These are phyloP conservation scores for Quercus mongolica DNA, from an alignment of 306 rosid species.

Conservation along the genomic window DNA sequence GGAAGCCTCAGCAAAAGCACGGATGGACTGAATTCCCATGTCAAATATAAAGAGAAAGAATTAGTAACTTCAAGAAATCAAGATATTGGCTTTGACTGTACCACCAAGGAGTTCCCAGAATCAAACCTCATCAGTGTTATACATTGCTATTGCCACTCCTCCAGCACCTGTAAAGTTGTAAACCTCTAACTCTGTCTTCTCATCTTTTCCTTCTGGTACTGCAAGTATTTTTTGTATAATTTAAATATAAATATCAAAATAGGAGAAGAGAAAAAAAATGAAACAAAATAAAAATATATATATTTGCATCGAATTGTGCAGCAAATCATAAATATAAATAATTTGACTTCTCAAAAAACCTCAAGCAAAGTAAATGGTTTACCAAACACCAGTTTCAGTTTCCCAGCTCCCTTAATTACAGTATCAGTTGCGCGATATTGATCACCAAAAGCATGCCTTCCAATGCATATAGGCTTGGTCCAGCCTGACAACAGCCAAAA, in stretches of 20 bases:
- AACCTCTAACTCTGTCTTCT: conserved; percentile 77
- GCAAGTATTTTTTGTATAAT: conserved; percentile 27
- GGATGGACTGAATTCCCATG: conserved; percentile 65
- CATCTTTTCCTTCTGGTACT: conserved; percentile 78
- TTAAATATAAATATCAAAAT: not conserved
- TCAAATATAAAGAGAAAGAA: conserved; percentile 14
- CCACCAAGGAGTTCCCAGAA: conserved; percentile 16
- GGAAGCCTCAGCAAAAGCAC: conserved; percentile 87
- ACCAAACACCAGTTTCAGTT: conserved; percentile 87
- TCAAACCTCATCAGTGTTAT: conserved; percentile 92
- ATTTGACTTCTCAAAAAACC: not conserved
- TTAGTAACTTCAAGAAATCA: conserved; percentile 17
- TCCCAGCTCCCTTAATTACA: conserved; percentile 89
- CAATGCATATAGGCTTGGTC: conserved; percentile 92
- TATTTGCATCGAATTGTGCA: not conserved
- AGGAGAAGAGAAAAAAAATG: not conserved
- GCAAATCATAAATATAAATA: not conserved
- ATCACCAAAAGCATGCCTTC: conserved; percentile 99
- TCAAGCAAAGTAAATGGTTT: conserved; percentile 25
- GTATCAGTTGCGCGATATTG: conserved; percentile 93
- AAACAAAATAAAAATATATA: not conserved
- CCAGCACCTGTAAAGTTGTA: conserved; percentile 87
- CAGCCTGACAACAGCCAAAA: conserved; percentile 53
- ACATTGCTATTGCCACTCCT: conserved; percentile 91
- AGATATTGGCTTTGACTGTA: conserved; percentile 18